Percentiles rank a stretch among this genome's conserved stretches.
Conservation (phyloP, 352 stramenopile species). For the Plasmopara viticola region DNA sequence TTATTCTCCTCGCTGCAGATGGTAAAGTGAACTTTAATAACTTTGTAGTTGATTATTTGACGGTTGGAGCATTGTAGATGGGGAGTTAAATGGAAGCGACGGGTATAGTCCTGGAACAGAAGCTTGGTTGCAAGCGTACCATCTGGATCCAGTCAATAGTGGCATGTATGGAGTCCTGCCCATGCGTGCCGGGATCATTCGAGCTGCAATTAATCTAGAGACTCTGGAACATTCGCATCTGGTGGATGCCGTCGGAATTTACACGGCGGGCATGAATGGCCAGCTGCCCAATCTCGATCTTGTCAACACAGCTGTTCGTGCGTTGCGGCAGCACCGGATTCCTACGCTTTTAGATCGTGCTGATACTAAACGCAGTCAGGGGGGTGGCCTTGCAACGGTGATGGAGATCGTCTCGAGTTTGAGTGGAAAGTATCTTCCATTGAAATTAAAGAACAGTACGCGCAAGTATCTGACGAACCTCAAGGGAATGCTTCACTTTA, state of each 20-base stretch:
- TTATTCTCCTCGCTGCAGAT: constrained; percentile 73
- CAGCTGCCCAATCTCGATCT: constrained; percentile 85
- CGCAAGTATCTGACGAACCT: constrained; percentile 51
- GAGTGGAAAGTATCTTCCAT: constrained; percentile 8
- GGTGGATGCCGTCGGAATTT: constrained; percentile 43
- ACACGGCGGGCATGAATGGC: constrained; percentile 69
- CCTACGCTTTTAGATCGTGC: constrained; percentile 43
- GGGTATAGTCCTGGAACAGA: constrained; percentile 58
- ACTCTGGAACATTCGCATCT: constrained; percentile 25
- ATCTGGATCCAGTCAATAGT: constrained; percentile 39
- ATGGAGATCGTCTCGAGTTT: constrained; percentile 4
- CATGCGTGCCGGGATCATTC: constrained; percentile 74
- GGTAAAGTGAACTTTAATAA: constrained; percentile 24
- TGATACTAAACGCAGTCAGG: constrained; percentile 7
- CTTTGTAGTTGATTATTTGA: not conserved
- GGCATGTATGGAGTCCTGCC: constrained; percentile 24
- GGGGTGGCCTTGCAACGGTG: constrained; percentile 8
- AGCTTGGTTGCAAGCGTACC: constrained; percentile 68
- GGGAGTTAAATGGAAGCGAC: constrained; percentile 46
- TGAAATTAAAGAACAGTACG: constrained; percentile 15
- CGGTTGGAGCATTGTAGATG: constrained; percentile 32
- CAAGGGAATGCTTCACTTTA: constrained; percentile 73
- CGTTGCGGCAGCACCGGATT: constrained; percentile 41
- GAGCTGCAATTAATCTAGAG: constrained; percentile 71
- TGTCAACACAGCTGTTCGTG: constrained; percentile 66